Evolutionary conservation across 2,329 filamentous ascomycete genomes (phyloP).

Genomic region (Botrytis squamosa): DNA sequence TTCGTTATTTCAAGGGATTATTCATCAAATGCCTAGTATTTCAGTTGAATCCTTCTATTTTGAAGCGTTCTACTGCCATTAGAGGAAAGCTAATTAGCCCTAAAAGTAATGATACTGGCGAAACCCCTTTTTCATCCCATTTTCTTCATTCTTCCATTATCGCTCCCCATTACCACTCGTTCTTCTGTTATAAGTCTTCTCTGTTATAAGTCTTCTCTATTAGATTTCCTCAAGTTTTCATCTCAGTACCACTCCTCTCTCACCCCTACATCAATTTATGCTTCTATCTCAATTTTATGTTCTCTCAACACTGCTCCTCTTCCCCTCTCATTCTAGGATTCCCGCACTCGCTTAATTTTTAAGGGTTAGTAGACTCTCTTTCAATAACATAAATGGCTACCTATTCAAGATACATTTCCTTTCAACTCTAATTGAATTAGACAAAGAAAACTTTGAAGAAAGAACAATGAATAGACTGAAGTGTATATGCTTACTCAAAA

Average conservation of each 20-base stretch:
- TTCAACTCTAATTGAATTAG: background rate
- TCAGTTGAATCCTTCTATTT: too few relatives aligned
- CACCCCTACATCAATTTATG: background rate
- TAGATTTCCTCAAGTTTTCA: accelerated
- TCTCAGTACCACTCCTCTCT: background rate
- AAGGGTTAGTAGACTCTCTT: background rate
- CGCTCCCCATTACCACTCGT: background rate
- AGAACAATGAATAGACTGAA: background rate
- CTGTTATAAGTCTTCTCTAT: background rate
- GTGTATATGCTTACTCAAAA: background rate
- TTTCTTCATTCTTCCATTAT: background rate
- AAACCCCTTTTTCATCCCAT: background rate
- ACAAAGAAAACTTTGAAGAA: background rate
- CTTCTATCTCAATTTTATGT: too few relatives aligned
- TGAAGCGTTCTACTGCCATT: too few relatives aligned
- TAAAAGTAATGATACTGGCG: too few relatives aligned
- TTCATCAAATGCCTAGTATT: too few relatives aligned
- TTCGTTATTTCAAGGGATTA: too few relatives aligned
- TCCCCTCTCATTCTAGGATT: background rate
- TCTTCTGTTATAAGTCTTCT: background rate
- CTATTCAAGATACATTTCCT: background rate
- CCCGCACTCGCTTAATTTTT: background rate
- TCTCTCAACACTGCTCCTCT: background rate
- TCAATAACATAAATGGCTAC: background rate
- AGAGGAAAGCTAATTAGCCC: too few relatives aligned